Conservation (phyloP, 352 stramenopile genomes). For the Globisporangium alternatum region DNA sequence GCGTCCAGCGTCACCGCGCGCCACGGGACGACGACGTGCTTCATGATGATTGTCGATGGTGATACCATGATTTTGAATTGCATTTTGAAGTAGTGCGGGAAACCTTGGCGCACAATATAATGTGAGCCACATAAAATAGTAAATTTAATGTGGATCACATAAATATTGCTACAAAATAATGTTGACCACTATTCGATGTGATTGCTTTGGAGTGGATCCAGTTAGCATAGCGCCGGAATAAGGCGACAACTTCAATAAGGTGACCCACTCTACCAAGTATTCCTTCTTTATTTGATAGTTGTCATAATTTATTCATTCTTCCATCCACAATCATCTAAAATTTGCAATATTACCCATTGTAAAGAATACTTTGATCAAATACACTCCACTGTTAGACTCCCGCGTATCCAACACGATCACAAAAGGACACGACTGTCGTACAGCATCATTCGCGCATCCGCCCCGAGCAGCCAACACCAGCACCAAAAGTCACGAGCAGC, state of each 20-base stretch:
- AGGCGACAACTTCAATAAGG: too few species aligned
- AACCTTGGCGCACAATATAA: background rate
- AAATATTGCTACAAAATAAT: too few species aligned
- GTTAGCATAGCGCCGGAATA: too few species aligned
- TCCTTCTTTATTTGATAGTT: too few species aligned
- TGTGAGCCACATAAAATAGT: background rate
- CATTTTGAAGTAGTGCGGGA: background rate
- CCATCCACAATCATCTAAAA: too few species aligned
- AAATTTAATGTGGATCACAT: background rate
- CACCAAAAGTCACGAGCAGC: background rate
- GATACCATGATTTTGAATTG: background rate
- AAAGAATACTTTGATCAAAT: background rate
- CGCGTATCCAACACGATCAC: background rate
- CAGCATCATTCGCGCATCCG: background rate
- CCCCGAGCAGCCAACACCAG: background rate
- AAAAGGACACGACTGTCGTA: background rate
- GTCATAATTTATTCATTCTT: too few species aligned
- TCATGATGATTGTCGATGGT: background rate
- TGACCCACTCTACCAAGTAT: too few species aligned
- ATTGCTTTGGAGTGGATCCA: too few species aligned
- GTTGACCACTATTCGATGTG: too few species aligned
- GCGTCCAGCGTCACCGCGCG: slow-evolving; percentile 63
- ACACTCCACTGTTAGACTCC: background rate
- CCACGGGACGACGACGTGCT: slow-evolving; percentile 13
- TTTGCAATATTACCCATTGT: too few species aligned